Evolutionary conservation across 2,329 filamentous ascomycete genomes (phyloP), one percentile per base, ranked within the genome.

Genomic region (Colletotrichum echinochloae): DNA sequence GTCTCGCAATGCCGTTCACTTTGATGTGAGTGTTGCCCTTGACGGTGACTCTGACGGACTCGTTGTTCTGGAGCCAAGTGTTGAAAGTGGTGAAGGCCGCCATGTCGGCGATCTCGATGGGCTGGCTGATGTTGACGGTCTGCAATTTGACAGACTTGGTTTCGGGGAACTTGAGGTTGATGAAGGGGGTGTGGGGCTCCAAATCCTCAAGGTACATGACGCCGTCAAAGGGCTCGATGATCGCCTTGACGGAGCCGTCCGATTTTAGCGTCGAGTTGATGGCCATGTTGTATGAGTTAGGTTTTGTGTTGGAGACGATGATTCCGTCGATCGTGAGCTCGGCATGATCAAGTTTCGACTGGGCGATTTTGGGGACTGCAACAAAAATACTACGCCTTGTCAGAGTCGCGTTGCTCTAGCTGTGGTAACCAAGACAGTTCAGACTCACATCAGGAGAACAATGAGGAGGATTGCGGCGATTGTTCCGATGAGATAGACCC

Each of bases 361-460:
- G 88, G 41, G 86, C 87, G 68, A 90, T 86, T 74, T 83, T 86
- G 66, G 87, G 87, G 37, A 90, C 81, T 48, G 79, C 85, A 56
- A 89, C 86, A 63, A 89, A 84, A 76, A 90, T 83, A 75, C 88
- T 90, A 72, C 28, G 30, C 46, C 44, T n/a, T 20, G 65, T 70
- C 51, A 74, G 67, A 60, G 52, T 30, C 37, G 48, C 33, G 35
- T 18, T 20, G 37, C 16, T 37, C 9, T 7, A 7, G 9, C 23
- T 6, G 23, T n/a, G 14, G 46, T 30, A 46, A 67, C 20, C 51
- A 49, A 12, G 23, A 44, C 8, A 51, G 28, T 28, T 35, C 35
- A 52, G 35, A 85, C 88, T 86, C 82, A 91, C 89, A 91, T 78
- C 48, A 90, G 81, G 48, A 87, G 82, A 23, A 92, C 84, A 46